Percentiles rank a stretch among this genome's conserved stretches.
These are phyloP conservation scores for Omphalea diandra DNA, from an alignment of 441 rosid species.

Conservation along the genomic window DNA sequence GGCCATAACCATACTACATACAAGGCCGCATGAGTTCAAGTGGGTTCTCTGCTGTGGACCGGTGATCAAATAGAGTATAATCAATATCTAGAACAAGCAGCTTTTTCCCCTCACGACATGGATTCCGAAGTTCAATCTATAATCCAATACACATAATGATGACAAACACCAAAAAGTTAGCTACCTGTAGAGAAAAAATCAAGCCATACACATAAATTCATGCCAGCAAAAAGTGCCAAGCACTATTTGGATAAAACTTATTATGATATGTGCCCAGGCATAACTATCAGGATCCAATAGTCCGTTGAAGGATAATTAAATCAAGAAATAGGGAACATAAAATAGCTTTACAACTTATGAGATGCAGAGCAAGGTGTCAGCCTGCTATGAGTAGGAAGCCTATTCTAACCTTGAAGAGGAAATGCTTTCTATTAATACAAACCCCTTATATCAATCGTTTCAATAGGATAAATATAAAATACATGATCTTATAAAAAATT, in stretches of 20 bases:
- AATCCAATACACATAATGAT: constrained; percentile 17
- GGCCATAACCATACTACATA: constrained; percentile 32
- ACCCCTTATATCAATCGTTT: neutral
- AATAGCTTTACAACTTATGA: neutral
- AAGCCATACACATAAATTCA: neutral
- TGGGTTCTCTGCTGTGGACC: constrained; percentile 89
- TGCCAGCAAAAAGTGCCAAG: neutral
- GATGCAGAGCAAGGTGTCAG: neutral
- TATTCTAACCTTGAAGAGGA: neutral
- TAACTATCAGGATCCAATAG: neutral
- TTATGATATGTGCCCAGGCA: neutral
- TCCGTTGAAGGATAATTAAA: neutral
- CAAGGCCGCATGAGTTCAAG: constrained; percentile 87
- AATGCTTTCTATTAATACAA: neutral
- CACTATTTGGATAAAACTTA: neutral
- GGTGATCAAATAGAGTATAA: constrained; percentile 93
- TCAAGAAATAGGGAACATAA: neutral
- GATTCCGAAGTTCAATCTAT: constrained; percentile 67
- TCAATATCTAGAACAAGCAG: constrained; percentile 94
- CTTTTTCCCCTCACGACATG: constrained; percentile 87
- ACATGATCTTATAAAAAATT: no score
- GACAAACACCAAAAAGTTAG: constrained; percentile 8
- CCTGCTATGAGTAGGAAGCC: neutral
- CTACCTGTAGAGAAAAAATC: constrained; percentile 5
- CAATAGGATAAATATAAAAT: neutral